Conservation (phyloP, 139 green algal species). For the Chara braunii region DNA sequence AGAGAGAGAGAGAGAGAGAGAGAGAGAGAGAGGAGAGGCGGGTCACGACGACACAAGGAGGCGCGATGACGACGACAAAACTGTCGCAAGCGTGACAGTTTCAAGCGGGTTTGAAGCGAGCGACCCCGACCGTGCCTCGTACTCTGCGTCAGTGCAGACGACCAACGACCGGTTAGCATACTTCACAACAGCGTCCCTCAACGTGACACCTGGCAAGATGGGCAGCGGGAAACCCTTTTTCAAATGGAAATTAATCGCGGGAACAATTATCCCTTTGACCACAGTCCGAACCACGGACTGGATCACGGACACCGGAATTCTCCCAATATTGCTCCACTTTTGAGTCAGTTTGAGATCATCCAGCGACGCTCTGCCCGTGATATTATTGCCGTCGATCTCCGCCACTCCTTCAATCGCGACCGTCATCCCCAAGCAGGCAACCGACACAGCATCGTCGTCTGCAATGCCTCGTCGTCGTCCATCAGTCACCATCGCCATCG, state of each 20-base stretch:
- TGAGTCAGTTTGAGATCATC: conserved; percentile 5
- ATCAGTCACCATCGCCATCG: too few relatives aligned
- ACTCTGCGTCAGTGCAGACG: conserved; percentile 24
- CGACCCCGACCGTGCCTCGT: too few relatives aligned
- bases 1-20: too few relatives aligned
- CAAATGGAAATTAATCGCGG: conserved; percentile 8
- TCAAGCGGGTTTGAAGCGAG: too few relatives aligned
- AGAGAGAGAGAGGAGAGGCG: too few relatives aligned
- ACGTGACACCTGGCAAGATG: conserved; percentile 11
- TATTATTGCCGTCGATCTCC: conserved; percentile 18
- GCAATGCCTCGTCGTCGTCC: too few relatives aligned
- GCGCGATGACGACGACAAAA: too few relatives aligned
- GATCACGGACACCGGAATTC: conserved; percentile 8
- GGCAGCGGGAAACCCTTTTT: conserved; percentile 19
- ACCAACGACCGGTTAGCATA: conserved; percentile 23
- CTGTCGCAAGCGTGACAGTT: too few relatives aligned
- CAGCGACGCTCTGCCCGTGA: conserved; percentile 6
- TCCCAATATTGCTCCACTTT: conserved; percentile 18
- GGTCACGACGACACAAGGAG: too few relatives aligned
- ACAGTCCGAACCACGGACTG: conserved; percentile 11
- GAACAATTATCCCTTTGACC: conserved; percentile 13
- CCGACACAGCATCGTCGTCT: too few relatives aligned
- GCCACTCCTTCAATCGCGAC: conserved; percentile 3
- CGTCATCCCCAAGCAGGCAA: not conserved
- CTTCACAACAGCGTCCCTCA: not conserved